phyloP scores from a whole-genome alignment of 2,329 filamentous ascomycete species.

The Penicillium sp. region DNA sequence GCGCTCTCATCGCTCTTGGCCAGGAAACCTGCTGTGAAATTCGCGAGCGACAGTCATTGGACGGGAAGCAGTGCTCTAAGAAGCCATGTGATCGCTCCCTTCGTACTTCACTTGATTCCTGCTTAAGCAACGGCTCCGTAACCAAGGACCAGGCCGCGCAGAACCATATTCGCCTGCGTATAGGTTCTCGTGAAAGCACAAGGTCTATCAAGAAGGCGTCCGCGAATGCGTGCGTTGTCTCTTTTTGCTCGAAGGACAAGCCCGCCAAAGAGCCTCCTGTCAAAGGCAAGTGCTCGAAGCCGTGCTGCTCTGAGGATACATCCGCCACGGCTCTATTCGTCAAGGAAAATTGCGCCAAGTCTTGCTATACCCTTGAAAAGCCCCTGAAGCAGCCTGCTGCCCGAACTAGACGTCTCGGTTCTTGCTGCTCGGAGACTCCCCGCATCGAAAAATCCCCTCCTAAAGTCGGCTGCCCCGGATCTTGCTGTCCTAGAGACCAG shows the following conservation, averaged over 20 bases:
- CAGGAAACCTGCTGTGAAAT: constrained; percentile 50
- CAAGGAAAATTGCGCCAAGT: neutral
- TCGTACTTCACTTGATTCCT: constrained; percentile 10
- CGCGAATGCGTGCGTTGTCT: constrained; percentile 1
- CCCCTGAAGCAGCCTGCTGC: neutral
- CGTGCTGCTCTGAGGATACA: neutral
- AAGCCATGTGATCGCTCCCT: constrained; percentile 5
- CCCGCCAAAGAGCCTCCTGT: neutral
- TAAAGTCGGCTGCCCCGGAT: constrained; percentile 4
- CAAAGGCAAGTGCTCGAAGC: neutral
- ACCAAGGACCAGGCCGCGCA: constrained; percentile 2
- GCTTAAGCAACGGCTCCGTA: no score
- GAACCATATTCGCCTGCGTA: neutral
- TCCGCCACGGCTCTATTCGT: neutral
- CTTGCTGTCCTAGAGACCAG: constrained; percentile 2
- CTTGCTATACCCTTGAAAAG: neutral
- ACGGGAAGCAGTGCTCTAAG: constrained; percentile 3
- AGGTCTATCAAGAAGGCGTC: constrained; percentile 1
- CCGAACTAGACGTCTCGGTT: neutral
- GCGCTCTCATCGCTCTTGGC: constrained; percentile 49
- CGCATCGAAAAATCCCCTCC: neutral
- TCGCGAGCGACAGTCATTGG: constrained; percentile 9
- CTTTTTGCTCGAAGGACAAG: constrained; percentile 1
- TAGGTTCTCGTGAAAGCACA: constrained; percentile 1
- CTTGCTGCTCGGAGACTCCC: neutral